Percentiles rank a stretch among this genome's conserved stretches.
phyloP scores from a whole-genome alignment of 371 early-diverging fungal genomes.

The Nosema muscidifuracis region DNA sequence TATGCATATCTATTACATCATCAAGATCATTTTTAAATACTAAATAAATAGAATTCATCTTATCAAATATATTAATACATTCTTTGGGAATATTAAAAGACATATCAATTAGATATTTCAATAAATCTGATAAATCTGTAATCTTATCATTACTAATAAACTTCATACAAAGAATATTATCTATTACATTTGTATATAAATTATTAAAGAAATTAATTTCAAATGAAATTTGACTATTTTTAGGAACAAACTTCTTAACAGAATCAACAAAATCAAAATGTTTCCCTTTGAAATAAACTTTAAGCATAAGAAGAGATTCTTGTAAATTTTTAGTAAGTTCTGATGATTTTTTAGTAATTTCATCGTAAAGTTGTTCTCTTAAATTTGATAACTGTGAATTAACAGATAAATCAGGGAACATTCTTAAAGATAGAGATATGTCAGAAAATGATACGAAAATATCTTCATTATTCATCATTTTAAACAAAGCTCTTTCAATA shows the following conservation, averaged over 20 bases:
- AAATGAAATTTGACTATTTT: constrained; percentile 13
- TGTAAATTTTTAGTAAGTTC: constrained; percentile 9
- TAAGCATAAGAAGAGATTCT: constrained; percentile 14
- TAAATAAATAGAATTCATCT: neutral
- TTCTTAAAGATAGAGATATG: neutral
- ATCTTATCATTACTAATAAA: neutral
- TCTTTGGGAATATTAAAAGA: constrained; percentile 25
- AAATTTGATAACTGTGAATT: neutral
- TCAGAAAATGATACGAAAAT: constrained; percentile 16
- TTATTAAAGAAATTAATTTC: constrained; percentile 32
- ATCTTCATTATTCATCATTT: constrained; percentile 4
- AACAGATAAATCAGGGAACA: neutral
- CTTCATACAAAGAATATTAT: constrained; percentile 6
- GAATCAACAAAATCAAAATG: constrained; percentile 25
- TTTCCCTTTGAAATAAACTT: constrained; percentile 31
- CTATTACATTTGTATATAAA: constrained; percentile 10
- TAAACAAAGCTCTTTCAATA: constrained; percentile 10
- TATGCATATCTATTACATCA: neutral
- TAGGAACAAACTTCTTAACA: constrained; percentile 19
- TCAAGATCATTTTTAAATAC: neutral
- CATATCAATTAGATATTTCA: constrained; percentile 25
- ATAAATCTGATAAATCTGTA: neutral
- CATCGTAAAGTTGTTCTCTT: constrained; percentile 5
- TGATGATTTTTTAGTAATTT: constrained; percentile 1
- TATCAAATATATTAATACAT: neutral